Evolutionary conservation across 1,284 basidiomycete genomes (phyloP).

Genomic region (Ganoderma sp.): DNA sequence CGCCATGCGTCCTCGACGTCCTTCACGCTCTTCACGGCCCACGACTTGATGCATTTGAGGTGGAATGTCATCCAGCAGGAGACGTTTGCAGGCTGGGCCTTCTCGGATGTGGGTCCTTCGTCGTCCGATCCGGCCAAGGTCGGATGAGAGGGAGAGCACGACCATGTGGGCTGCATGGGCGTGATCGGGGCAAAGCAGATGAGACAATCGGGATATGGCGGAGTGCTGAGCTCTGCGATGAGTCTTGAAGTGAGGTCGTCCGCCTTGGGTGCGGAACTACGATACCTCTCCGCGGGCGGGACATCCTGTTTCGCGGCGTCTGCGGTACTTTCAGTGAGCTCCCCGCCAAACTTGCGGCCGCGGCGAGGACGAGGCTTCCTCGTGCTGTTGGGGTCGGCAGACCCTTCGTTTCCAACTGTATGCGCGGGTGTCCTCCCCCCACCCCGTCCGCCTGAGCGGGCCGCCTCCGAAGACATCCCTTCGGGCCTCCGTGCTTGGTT

Average conservation of each 20-base stretch:
- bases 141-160: constrained; percentile 68
- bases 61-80: constrained; percentile 86
- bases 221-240: constrained; percentile 62
- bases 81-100: constrained; percentile 28
- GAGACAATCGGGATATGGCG: constrained; percentile 78
- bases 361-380: constrained; percentile 20
- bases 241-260: constrained; percentile 76
- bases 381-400: neutral
- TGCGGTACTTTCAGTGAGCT: constrained; percentile 23
- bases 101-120: constrained; percentile 31
- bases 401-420: neutral
- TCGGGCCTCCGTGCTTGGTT: constrained; percentile 3
- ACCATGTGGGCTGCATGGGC: constrained; percentile 77
- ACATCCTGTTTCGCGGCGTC: constrained; percentile 10
- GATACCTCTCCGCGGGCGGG: constrained; percentile 29
- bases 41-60: constrained; percentile 78
- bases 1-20: constrained; percentile 78
- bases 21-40: constrained; percentile 82
- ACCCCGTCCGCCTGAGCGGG: neutral
- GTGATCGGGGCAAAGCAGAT: constrained; percentile 81
- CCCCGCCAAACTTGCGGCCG: constrained; percentile 27
- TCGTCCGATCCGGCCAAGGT: constrained; percentile 45
- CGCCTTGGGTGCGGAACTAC: constrained; percentile 30
- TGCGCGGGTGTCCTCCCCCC: constrained; percentile 3
- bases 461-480: constrained; percentile 3